Evolutionary conservation across 2,329 filamentous ascomycete species (phyloP).

Genomic region (Zarea fungicola): DNA sequence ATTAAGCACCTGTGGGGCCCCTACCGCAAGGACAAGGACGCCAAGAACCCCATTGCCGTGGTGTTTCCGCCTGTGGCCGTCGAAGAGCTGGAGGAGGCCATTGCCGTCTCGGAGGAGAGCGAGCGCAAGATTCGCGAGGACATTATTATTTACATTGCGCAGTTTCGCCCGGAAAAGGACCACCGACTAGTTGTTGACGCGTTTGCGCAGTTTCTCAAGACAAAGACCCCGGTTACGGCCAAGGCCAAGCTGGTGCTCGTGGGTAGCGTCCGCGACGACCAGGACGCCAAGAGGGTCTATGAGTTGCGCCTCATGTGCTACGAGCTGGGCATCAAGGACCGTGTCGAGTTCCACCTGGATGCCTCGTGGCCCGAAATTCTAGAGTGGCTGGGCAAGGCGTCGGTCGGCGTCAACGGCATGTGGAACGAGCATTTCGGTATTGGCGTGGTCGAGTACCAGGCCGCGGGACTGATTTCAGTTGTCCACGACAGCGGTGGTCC

Average conservation of each 20-base stretch:
- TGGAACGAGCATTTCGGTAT: slow-evolving; percentile 99
- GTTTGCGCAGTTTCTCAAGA: slow-evolving; percentile 70
- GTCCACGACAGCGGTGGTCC: slow-evolving; percentile 93
- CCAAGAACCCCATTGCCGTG: slow-evolving; percentile 57
- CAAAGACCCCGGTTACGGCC: slow-evolving; percentile 47
- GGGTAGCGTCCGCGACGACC: slow-evolving; percentile 83
- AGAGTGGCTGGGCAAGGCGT: slow-evolving; percentile 68
- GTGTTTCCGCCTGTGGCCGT: slow-evolving; percentile 94
- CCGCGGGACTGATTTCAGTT: slow-evolving; percentile 85
- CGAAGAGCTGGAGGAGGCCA: slow-evolving; percentile 68
- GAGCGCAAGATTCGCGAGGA: slow-evolving; percentile 62
- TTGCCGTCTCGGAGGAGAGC: slow-evolving; percentile 64
- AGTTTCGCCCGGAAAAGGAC: slow-evolving; percentile 97
- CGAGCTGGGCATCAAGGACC: slow-evolving; percentile 77
- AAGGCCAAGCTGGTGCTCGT: slow-evolving; percentile 75
- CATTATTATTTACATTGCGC: slow-evolving; percentile 84
- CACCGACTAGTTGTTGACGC: slow-evolving; percentile 80
- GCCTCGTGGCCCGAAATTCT: slow-evolving; percentile 85
- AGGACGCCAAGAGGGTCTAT: slow-evolving; percentile 79
- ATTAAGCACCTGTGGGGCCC: slow-evolving; percentile 75
- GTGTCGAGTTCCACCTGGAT: slow-evolving; percentile 83
- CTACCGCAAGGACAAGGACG: slow-evolving; percentile 40
- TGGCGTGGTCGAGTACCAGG: slow-evolving; percentile 96
- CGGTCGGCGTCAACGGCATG: slow-evolving; percentile 93
- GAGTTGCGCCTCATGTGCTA: slow-evolving; percentile 80